Base-by-base conservation (phyloP, 495 filamentous ascomycete genomes). In the Barbatosphaeria neglecta region DNA sequence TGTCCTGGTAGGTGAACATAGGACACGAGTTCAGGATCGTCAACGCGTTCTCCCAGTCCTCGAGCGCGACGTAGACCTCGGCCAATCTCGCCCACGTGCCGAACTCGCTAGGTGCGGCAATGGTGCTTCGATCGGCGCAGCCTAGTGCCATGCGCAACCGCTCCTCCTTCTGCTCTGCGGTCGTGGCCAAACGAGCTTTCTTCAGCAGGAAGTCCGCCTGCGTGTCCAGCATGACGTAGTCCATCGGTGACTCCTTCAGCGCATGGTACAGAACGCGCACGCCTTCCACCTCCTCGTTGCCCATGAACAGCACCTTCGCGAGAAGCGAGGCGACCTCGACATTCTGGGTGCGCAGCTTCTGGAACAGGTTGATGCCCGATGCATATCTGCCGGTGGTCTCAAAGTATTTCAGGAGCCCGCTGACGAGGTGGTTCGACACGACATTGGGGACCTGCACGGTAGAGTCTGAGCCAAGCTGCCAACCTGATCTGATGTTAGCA, bases 1-100 rank as follows among this genome's bases (percentile, higher is more conserved):
- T 96, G 62, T 98, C 92, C 61, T 96, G 90, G 64, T 97, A 96
- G 7, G 92, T 97, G 62, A 98, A 98, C 92, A 98, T 98, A 4
- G 92, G 92, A 51, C 93, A 98, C 3, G 90, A 96, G 65, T 98
- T 98, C n/a, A 98, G 73, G 5, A 93, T 98, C 8, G 95, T 78
- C 16, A 98, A 74, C 2, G 93, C 92, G 41, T 80, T 74, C 54
- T 96, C 92, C 86, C 90, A 98, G 60, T 90, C 84, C 62, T 98
- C 92, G 57, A 94, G 71, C 38, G 80, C 75, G 42, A 97, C 82
- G 48, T 97, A 98, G 18, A 97, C 81, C 59, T 96, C 87, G 3
- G 89, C 90, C 43, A 98, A 64, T 46, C 89, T 74, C 43, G 92
- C 93, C 92, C 92, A 98, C 2, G 92, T 97, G 13, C 86, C 87